Conservation (phyloP, 2,329 filamentous ascomycete species). For the Fusarium torreyae region DNA sequence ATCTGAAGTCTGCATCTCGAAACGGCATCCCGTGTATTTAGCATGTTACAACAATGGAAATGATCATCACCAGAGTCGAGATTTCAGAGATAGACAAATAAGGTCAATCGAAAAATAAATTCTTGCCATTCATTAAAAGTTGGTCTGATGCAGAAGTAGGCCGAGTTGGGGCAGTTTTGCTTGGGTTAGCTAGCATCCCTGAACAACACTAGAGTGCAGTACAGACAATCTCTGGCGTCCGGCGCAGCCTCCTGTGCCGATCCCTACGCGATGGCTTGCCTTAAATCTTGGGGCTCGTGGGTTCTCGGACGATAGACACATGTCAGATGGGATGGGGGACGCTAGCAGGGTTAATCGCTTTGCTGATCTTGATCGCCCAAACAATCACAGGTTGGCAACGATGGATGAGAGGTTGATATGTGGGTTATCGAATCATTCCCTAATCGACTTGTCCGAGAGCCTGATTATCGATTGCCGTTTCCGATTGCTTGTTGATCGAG, state of each 20-base stretch:
- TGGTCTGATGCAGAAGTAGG: conserved; percentile 16
- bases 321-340: conserved; percentile 47
- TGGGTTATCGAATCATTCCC: conserved; percentile 40
- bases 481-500: conserved; percentile 9
- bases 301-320: conserved; percentile 49
- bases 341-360: conserved; percentile 45
- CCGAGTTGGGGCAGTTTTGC: conserved; percentile 9
- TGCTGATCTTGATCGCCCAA: conserved; percentile 49
- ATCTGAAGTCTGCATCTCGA: conserved; percentile 13
- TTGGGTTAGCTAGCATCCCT: conserved; percentile 3
- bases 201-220: conserved; percentile 5
- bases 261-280: conserved; percentile 42
- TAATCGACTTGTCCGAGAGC: conserved; percentile 15
- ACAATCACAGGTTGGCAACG: conserved; percentile 2
- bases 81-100: background rate
- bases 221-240: conserved; percentile 26
- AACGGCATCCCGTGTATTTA: conserved; percentile 33
- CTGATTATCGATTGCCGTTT: conserved; percentile 7
- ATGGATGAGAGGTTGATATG: conserved; percentile 27
- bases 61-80: conserved; percentile 13
- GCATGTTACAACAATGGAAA: conserved; percentile 7
- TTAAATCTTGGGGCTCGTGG: conserved; percentile 47
- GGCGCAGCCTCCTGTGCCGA: conserved; percentile 42
- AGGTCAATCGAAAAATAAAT: conserved; percentile 2
- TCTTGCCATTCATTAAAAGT: conserved; percentile 3